Evolutionary conservation across 495 filamentous ascomycete species (phyloP).

Genomic region (Glutinoglossum americanum): DNA sequence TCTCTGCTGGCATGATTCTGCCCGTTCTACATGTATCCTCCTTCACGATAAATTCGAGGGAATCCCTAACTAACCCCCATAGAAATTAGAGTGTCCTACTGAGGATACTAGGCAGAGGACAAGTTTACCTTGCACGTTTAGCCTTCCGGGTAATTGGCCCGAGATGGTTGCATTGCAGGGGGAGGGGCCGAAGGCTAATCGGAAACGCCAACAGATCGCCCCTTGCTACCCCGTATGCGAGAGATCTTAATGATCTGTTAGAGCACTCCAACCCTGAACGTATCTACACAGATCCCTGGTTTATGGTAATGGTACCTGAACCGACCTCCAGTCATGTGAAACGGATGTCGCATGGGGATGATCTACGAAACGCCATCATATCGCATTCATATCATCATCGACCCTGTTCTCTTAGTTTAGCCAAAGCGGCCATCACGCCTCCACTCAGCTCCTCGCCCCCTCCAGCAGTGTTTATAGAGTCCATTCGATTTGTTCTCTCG

Average conservation of each 20-base stretch:
- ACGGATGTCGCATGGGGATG: not conserved
- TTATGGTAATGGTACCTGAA: not conserved
- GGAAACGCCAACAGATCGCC: not conserved
- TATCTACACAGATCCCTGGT: not conserved
- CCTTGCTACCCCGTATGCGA: not conserved
- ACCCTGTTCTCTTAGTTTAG: slow-evolving; percentile 25
- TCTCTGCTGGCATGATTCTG: no score
- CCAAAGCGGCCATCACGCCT: slow-evolving; percentile 34
- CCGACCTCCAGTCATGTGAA: not conserved
- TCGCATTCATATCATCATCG: not conserved
- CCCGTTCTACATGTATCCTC: no score
- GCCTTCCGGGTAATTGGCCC: no score
- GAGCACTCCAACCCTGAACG: not conserved
- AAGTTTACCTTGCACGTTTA: not conserved
- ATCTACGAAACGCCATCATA: not conserved
- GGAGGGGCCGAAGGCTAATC: not conserved
- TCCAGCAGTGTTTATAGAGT: slow-evolving; percentile 7
- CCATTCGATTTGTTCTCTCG: slow-evolving; percentile 3
- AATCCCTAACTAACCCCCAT: no score
- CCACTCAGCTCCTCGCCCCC: slow-evolving; percentile 24
- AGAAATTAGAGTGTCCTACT: no score
- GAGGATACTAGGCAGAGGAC: no score
- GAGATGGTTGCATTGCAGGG: not conserved
- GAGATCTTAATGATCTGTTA: not conserved
- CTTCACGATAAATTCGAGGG: no score